Evolutionary conservation across 768 basidiomycete species (phyloP).

Genomic region (Kwoniella sp.): DNA sequence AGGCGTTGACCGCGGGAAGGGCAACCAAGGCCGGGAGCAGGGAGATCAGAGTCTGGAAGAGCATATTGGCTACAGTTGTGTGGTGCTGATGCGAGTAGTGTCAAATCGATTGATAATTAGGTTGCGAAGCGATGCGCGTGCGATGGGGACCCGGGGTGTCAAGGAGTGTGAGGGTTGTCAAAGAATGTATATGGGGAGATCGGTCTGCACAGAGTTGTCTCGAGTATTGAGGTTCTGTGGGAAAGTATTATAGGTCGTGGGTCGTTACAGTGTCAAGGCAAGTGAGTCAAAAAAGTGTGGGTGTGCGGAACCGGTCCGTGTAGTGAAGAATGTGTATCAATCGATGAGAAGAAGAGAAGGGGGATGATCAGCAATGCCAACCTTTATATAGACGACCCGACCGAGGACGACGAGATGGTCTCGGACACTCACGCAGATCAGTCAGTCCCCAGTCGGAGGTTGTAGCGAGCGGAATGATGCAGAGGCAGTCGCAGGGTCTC

Average conservation of each 20-base stretch:
- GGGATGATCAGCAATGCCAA: not conserved
- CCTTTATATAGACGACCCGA: constrained; percentile 3
- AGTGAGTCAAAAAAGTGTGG: not conserved
- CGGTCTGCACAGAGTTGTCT: constrained; percentile 11
- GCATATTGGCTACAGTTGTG: constrained; percentile 15
- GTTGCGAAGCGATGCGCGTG: too few relatives aligned
- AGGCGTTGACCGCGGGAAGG: constrained; percentile 29
- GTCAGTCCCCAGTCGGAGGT: not conserved
- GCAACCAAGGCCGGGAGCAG: constrained; percentile 24
- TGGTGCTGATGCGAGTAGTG: not conserved
- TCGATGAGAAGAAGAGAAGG: constrained; percentile 11
- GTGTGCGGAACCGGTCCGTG: constrained; percentile 17
- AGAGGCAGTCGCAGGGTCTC: not conserved
- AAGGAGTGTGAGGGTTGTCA: constrained; percentile 11
- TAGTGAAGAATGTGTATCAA: constrained; percentile 10
- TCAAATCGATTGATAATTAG: constrained; percentile 1
- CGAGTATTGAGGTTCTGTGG: constrained; percentile 12
- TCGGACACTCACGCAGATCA: constrained; percentile 11
- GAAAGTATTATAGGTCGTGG: constrained; percentile 4
- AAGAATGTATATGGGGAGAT: constrained; percentile 17
- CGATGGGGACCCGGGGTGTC: not conserved
- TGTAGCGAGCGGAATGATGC: not conserved
- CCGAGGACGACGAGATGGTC: not conserved
- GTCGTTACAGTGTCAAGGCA: not conserved
- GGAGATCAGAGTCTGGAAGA: constrained; percentile 7